Conservation (phyloP, 2,329 filamentous ascomycete genomes). For the Ophiostoma montium region DNA sequence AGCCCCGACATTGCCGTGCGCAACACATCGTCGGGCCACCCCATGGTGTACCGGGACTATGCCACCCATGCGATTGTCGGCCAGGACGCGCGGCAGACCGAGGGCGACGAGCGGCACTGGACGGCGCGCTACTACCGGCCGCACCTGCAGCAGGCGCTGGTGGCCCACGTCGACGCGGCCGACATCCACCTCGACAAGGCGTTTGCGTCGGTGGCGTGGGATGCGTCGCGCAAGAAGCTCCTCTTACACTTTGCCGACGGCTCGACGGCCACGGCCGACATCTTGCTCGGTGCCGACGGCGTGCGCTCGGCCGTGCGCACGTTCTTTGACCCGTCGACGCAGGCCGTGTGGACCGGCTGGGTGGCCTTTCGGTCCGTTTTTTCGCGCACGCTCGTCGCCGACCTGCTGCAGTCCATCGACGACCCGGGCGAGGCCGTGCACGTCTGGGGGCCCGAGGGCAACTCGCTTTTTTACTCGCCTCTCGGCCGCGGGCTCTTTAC, state of each 20-base stretch:
- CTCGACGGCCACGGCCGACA: conserved; percentile 26
- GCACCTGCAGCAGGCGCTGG: conserved; percentile 34
- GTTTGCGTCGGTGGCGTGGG: conserved; percentile 22
- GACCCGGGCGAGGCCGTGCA: conserved; percentile 28
- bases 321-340: conserved; percentile 28
- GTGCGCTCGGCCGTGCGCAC: conserved; percentile 32
- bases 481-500: conserved; percentile 28
- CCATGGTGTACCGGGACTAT: conserved; percentile 32
- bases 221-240: conserved; percentile 16
- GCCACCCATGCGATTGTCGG: conserved; percentile 30
- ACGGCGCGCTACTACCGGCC: conserved; percentile 33
- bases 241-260: conserved; percentile 34
- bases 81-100: conserved; percentile 26
- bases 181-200: conserved; percentile 30
- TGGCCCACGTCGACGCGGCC: conserved; percentile 27
- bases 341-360: conserved; percentile 28
- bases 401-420: conserved; percentile 17
- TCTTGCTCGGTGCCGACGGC: conserved; percentile 39
- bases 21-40: conserved; percentile 26
- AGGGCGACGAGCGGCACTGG: conserved; percentile 24
- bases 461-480: conserved; percentile 27
- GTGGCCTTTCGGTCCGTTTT: conserved; percentile 31
- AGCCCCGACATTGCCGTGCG: conserved; percentile 19
- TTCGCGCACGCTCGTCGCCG: conserved; percentile 24
- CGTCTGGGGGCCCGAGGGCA: conserved; percentile 28